phyloP scores from a whole-genome alignment of 768 basidiomycete species.

The Gymnopilus dilepis region DNA sequence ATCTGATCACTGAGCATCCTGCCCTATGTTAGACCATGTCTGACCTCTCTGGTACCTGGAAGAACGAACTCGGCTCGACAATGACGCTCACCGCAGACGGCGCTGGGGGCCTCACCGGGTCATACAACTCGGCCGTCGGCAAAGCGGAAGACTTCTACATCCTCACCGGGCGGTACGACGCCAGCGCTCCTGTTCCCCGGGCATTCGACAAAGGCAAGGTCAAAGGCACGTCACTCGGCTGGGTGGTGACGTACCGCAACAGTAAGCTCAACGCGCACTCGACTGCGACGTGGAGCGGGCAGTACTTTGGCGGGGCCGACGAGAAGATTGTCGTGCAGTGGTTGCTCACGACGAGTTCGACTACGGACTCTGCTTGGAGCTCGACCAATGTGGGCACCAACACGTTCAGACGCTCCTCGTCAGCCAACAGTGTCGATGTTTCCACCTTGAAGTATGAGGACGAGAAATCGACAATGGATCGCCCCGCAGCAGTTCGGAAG shows the following conservation, averaged over 20 bases:
- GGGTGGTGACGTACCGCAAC: background rate
- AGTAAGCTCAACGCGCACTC: too few relatives aligned
- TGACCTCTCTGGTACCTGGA: background rate
- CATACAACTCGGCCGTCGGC: background rate
- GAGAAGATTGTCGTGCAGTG: background rate
- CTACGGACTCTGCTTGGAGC: background rate
- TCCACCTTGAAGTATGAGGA: too few relatives aligned
- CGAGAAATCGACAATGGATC: too few relatives aligned
- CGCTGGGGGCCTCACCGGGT: background rate
- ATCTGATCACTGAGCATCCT: background rate
- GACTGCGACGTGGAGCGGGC: constrained; percentile 5
- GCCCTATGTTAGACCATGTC: background rate
- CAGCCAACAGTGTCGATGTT: too few relatives aligned
- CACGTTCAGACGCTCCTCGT: too few relatives aligned
- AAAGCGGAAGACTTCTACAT: too few relatives aligned
- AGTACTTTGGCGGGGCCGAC: background rate
- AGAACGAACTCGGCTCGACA: background rate
- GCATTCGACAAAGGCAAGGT: too few relatives aligned
- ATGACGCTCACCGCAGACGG: background rate
- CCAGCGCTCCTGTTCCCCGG: too few relatives aligned
- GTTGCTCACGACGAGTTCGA: background rate
- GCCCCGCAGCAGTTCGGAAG: too few relatives aligned
- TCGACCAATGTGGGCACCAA: background rate
- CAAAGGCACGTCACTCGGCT: background rate
- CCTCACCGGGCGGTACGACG: background rate